phyloP scores from a whole-genome alignment of 805 yeast species.

The Kazachstania africana region DNA sequence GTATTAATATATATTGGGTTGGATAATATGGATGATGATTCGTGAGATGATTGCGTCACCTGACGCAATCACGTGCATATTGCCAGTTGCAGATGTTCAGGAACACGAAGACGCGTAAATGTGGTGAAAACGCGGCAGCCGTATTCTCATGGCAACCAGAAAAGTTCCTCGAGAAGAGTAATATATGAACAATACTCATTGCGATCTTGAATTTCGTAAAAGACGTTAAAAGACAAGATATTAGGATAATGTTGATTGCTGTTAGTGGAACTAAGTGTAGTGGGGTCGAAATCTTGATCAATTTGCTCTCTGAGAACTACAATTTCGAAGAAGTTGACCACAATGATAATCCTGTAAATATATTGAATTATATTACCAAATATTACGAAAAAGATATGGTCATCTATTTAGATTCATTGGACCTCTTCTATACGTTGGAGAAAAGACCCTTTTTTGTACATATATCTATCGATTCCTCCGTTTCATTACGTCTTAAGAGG shows the following conservation, averaged over 20 bases:
- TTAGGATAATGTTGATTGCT: slow-evolving; percentile 22
- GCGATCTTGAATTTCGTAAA: too few species aligned
- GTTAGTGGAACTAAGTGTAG: slow-evolving; percentile 21
- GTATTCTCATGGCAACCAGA: too few species aligned
- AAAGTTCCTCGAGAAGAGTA: too few species aligned
- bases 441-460: slow-evolving; percentile 81
- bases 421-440: slow-evolving; percentile 35
- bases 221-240: too few species aligned
- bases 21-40: too few species aligned
- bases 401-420: slow-evolving; percentile 33
- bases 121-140: too few species aligned
- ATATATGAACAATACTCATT: too few species aligned
- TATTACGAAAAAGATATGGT: slow-evolving; percentile 59
- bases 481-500: slow-evolving; percentile 31
- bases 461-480: slow-evolving; percentile 65
- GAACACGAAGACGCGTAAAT: too few species aligned
- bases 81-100: too few species aligned
- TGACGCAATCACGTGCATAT: too few species aligned
- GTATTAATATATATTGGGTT: too few species aligned
- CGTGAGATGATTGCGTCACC: too few species aligned
- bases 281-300: slow-evolving; percentile 14
- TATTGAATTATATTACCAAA: slow-evolving; percentile 50
- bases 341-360: slow-evolving; percentile 22
- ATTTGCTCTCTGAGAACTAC: slow-evolving; percentile 5
- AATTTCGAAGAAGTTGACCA: slow-evolving; percentile 13